Percentiles rank a stretch among this genome's conserved stretches.
phyloP scores from a whole-genome alignment of 208 protist species.

The Angomonas ambiguus region DNA sequence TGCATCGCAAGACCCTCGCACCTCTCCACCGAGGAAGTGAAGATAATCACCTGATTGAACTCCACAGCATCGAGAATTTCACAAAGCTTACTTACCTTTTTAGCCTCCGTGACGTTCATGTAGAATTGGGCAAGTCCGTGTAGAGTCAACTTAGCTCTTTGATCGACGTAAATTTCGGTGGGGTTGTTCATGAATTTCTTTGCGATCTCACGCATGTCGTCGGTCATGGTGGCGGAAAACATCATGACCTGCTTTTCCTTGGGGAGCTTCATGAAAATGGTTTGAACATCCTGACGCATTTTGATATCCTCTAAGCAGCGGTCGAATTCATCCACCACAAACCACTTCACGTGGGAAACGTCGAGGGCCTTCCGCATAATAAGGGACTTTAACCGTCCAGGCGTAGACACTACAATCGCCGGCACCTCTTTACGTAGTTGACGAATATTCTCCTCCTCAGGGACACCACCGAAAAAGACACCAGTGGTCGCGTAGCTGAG shows the following conservation, averaged over 20 bases:
- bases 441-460: constrained; percentile 84
- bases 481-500: constrained; percentile 91
- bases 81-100: constrained; percentile 98
- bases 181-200: constrained; percentile 98
- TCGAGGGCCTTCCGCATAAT: constrained; percentile 91
- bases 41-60: constrained; percentile 99
- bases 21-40: constrained; percentile 94
- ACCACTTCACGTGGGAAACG: constrained; percentile 95
- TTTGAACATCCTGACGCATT: constrained; percentile 97
- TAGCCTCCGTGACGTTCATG: constrained; percentile 93
- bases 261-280: constrained; percentile 97
- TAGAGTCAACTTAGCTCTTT: constrained; percentile 98
- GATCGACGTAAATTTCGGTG: constrained; percentile 98
- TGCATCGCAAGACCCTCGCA: constrained; percentile 94
- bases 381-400: constrained; percentile 95
- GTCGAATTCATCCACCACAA: constrained; percentile 99
- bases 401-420: constrained; percentile 97
- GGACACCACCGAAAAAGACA: constrained; percentile 97
- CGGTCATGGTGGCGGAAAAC: constrained; percentile 99
- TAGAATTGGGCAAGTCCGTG: constrained; percentile 99
- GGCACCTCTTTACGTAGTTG: constrained; percentile 88
- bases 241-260: constrained; percentile 99
- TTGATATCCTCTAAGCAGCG: constrained; percentile 94
- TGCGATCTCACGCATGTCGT: constrained; percentile 93
- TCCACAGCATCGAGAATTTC: constrained; percentile 98